These are phyloP conservation scores for Talaromyces adpressus DNA, from an alignment of 495 filamentous ascomycete species.

Conservation along the genomic window DNA sequence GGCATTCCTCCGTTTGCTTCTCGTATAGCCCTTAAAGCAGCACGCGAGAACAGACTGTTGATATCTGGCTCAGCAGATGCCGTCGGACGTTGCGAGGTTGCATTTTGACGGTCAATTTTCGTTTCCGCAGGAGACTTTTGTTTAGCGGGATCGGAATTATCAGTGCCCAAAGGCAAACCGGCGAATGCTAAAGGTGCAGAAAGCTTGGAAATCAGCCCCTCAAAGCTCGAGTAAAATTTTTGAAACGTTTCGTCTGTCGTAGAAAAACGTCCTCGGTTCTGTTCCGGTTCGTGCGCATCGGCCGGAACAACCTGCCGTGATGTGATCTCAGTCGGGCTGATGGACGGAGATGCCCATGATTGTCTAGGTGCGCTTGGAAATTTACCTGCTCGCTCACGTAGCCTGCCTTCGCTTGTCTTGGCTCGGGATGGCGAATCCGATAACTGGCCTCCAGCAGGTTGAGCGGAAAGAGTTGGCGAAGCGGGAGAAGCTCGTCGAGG, in stretches of 20 bases:
- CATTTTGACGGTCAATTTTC: slow-evolving; percentile 31
- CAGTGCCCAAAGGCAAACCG: slow-evolving; percentile 66
- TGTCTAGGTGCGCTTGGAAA: slow-evolving; percentile 21
- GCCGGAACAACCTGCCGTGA: slow-evolving; percentile 29
- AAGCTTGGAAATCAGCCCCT: slow-evolving; percentile 71
- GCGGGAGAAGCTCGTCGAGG: slow-evolving; percentile 51
- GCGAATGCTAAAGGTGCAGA: slow-evolving; percentile 89
- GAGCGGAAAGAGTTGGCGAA: slow-evolving; percentile 64
- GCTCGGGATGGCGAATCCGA: slow-evolving; percentile 47
- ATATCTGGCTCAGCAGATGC: slow-evolving; percentile 59
- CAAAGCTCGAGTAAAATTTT: slow-evolving; percentile 84
- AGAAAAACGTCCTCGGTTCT: slow-evolving; percentile 10
- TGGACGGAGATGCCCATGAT: slow-evolving; percentile 29
- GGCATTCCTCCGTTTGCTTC: slow-evolving; percentile 38
- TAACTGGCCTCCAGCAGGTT: slow-evolving; percentile 69
- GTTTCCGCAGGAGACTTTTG: slow-evolving; percentile 34
- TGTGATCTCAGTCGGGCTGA: slow-evolving; percentile 28
- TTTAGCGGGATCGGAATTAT: slow-evolving; percentile 37
- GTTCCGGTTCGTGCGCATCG: slow-evolving; percentile 13
- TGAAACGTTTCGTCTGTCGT: slow-evolving; percentile 73
- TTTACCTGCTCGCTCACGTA: slow-evolving; percentile 21
- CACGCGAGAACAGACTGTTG: slow-evolving; percentile 66
- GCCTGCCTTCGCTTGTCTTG: slow-evolving; percentile 28
- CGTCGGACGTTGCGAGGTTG: slow-evolving; percentile 29
- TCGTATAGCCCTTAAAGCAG: slow-evolving; percentile 64